A percentile compares a stretch with the other conserved stretches of the same genome.
phyloP scores from a whole-genome alignment of 2,329 filamentous ascomycete genomes.

The Raffaelea deltoideospora region DNA sequence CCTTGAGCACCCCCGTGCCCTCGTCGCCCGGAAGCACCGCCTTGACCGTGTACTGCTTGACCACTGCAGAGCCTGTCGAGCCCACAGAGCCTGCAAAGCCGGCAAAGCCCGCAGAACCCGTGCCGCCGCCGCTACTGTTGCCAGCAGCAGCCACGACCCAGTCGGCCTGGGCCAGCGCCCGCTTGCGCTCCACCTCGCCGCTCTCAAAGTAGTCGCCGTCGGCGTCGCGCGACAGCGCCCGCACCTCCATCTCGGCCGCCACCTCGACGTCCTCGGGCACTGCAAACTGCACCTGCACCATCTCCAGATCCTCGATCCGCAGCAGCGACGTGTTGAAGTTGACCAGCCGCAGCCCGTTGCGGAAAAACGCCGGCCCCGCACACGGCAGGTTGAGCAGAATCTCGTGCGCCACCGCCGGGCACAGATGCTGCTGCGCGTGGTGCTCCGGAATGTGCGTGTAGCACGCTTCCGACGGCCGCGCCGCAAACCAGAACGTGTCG shows the following conservation, averaged over 20 bases:
- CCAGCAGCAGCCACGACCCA: slow-evolving; percentile 42
- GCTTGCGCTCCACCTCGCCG: slow-evolving; percentile 72
- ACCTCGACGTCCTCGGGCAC: slow-evolving; percentile 85
- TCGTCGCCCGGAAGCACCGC: slow-evolving; percentile 84
- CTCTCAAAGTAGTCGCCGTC: slow-evolving; percentile 93
- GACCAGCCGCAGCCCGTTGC: slow-evolving; percentile 60
- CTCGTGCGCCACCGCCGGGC: slow-evolving; percentile 74
- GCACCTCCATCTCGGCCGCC: slow-evolving; percentile 80
- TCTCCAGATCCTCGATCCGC: slow-evolving; percentile 80
- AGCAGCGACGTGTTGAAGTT: slow-evolving; percentile 83
- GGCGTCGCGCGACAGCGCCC: slow-evolving; percentile 61
- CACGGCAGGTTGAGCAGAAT: slow-evolving; percentile 75
- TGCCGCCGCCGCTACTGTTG: neutral
- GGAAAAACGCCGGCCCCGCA: slow-evolving; percentile 78
- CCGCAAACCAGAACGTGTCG: slow-evolving; percentile 89
- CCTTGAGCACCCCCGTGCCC: slow-evolving; percentile 70
- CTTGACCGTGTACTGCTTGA: slow-evolving; percentile 88
- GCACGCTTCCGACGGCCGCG: slow-evolving; percentile 75
- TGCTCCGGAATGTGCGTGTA: slow-evolving; percentile 90
- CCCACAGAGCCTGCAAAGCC: too few relatives aligned
- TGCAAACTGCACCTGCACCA: slow-evolving; percentile 76
- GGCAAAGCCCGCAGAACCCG: too few relatives aligned
- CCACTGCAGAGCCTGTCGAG: slow-evolving; percentile 47
- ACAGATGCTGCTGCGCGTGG: slow-evolving; percentile 81
- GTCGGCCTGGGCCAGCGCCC: slow-evolving; percentile 77